Evolutionary conservation across 192 early-diverging fungal species (phyloP).

Genomic region (Podochytrium sp.): DNA sequence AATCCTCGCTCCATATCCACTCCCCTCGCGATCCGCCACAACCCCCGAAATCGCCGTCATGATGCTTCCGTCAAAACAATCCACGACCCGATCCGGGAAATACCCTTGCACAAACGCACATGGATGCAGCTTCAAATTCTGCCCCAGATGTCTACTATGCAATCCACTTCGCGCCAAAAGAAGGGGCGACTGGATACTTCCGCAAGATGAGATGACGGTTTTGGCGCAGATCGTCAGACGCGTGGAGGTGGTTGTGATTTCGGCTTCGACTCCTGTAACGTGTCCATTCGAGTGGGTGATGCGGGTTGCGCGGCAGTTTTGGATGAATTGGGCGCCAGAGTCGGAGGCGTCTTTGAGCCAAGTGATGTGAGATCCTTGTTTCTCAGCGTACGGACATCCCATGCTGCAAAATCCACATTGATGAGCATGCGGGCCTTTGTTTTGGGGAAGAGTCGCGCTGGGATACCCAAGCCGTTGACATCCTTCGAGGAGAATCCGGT

Average conservation of each 20-base stretch:
- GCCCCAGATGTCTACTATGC: slow-evolving; percentile 71
- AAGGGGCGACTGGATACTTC: slow-evolving; percentile 69
- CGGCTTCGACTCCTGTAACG: slow-evolving; percentile 59
- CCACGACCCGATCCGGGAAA: slow-evolving; percentile 59
- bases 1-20: slow-evolving; percentile 69
- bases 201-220: slow-evolving; percentile 64
- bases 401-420: slow-evolving; percentile 66
- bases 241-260: slow-evolving; percentile 33
- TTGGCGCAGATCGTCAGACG: slow-evolving; percentile 53
- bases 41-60: slow-evolving; percentile 69
- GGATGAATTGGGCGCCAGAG: slow-evolving; percentile 63
- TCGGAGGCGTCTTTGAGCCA: slow-evolving; percentile 72
- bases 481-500: slow-evolving; percentile 68
- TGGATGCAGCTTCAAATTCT: slow-evolving; percentile 69
- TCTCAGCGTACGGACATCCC: slow-evolving; percentile 73
- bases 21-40: slow-evolving; percentile 61
- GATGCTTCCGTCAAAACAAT: slow-evolving; percentile 49
- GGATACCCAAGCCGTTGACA: slow-evolving; percentile 68
- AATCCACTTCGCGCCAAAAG: slow-evolving; percentile 68
- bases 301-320: slow-evolving; percentile 57
- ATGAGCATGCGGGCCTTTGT: slow-evolving; percentile 57
- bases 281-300: slow-evolving; percentile 59
- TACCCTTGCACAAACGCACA: slow-evolving; percentile 62
- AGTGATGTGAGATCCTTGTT: slow-evolving; percentile 68
- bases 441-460: slow-evolving; percentile 66